Evolutionary conservation across 495 filamentous ascomycete genomes (phyloP).

Genomic region (Opeltia flavorubescens): DNA sequence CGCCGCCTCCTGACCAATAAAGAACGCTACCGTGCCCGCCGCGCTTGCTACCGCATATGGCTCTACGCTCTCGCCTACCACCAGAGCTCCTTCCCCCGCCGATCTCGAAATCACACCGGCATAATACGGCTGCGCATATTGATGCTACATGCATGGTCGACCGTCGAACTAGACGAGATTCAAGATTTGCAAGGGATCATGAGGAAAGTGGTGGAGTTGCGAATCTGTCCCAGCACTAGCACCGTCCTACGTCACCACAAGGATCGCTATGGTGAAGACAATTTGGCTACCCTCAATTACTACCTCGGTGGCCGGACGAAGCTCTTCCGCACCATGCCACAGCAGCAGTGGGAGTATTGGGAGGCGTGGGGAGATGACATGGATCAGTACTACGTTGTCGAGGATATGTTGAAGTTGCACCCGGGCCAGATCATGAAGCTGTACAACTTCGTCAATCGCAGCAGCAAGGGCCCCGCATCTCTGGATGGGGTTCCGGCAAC

Average conservation of each 20-base stretch:
- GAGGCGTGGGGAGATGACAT: slow-evolving; percentile 53
- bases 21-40: slow-evolving; percentile 47
- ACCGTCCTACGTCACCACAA: slow-evolving; percentile 42
- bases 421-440: slow-evolving; percentile 44
- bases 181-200: slow-evolving; percentile 37
- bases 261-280: slow-evolving; percentile 37
- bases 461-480: background rate
- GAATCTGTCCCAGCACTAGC: slow-evolving; percentile 47
- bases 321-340: slow-evolving; percentile 18
- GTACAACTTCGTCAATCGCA: slow-evolving; percentile 30
- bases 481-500: slow-evolving; percentile 22
- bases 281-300: slow-evolving; percentile 36
- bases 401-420: slow-evolving; percentile 53
- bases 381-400: slow-evolving; percentile 46
- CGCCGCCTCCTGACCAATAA: slow-evolving; percentile 44
- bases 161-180: slow-evolving; percentile 40
- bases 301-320: no score
- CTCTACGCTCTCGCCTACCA: slow-evolving; percentile 46
- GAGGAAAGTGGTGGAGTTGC: slow-evolving; percentile 34
- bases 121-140: slow-evolving; percentile 34
- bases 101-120: slow-evolving; percentile 28
- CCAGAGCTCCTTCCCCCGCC: slow-evolving; percentile 29
- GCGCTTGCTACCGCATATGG: slow-evolving; percentile 59
- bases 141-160: slow-evolving; percentile 44
- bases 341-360: slow-evolving; percentile 27